Evolutionary conservation across 371 early-diverging fungal genomes (phyloP), one percentile per base, ranked within the genome.

Genomic region (Polyrhizophydium stewartii): DNA sequence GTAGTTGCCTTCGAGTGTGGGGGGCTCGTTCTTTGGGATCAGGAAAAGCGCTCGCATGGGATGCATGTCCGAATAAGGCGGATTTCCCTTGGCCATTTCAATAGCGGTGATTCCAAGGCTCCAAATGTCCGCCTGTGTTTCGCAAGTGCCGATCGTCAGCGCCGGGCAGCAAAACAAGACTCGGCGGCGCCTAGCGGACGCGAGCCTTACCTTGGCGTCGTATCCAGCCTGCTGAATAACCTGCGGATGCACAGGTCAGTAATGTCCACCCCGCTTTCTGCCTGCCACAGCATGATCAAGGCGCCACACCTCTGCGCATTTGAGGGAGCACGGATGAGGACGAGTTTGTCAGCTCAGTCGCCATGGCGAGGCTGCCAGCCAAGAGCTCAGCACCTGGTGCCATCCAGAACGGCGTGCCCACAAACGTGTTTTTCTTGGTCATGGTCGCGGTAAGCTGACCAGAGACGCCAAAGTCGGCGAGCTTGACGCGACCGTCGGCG

Each of bases 371-470:
- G 16, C n/a, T 25, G 28, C n/a, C 22, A 35, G 25, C 16, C 27
- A 56, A 21, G 33, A 35, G 24, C 22, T 33, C 22, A n/a, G 13
- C 16, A 72, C 72, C 72, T 59, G 98, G 99, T 1, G 97, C 98
- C 93, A 98, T 95, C 92, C 95, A 96, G 72, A 90, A 96, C 75
- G 98, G 96, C 38, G 99, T 97, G 6, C 99, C 99, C 30, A 99
- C 98, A 85, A 98, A 97, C 17, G 99, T 99, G 70, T 92, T 93
- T 75, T 92, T 96, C 75, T 92, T 93, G 38, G 89, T 93, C 76
- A 91, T 83, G 24, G 91, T 95, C 3, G 92, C 93, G 21, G 95
- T 92, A 22, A 97, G 81, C 86, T 86, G 61, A 38, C 94, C 96
- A 17, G 94, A 93, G 16, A 98, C 97, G 32, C 98, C 98, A 82